Base-by-base conservation (phyloP, 2,329 filamentous ascomycete species). In the Leptographium flavum region DNA sequence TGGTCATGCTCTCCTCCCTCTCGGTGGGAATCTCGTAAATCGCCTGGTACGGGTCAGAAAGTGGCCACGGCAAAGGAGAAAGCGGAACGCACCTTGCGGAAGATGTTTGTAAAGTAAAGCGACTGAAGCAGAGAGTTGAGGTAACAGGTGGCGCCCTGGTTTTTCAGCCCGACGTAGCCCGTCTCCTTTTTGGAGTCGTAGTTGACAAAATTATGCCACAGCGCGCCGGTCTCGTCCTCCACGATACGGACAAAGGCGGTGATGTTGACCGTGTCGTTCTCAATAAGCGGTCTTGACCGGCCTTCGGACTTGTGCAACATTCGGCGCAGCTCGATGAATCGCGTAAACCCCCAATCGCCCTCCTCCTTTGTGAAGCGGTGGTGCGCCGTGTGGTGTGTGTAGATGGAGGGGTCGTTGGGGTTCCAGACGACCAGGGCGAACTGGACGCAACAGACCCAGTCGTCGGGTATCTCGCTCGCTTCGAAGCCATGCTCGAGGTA, bases 161-260 rank as follows among this genome's bases (percentile, higher is more conserved):
- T 98, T 63, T 92, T 92, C 45, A 98, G 69, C 3, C 92, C 92
- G 36, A 98, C 92, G 68, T 88, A 96, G 47, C 92, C 92, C 0
- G 92, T 98, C 65, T 95, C 88, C 60, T 92, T 94, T 67, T 96
- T 98, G n/a, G 92, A 96, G 60, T 98, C 88, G 61, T 98, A 98
- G 65, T 90, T 88, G 59, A 79, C 72, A 61, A 94, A 90, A 63
- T 86, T 92, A 65, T 93, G 86, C 86, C 86, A 94, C 47, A 94
- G 60, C 5, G 92, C 86, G 45, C 86, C 86, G 1, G 86, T 94
- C 51, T 88, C 86, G 56, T 94, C 86, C 57, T 92, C 84, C 41
- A 92, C 78, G 42, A 92, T 70, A 43, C 86, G 75, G 39, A 93
- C 73, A 55, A 87, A 93, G 45, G 85, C 86, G 0, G 85, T 92